Evolutionary conservation across 352 stramenopile genomes (phyloP).

Genomic region (Pythium periplocum): DNA sequence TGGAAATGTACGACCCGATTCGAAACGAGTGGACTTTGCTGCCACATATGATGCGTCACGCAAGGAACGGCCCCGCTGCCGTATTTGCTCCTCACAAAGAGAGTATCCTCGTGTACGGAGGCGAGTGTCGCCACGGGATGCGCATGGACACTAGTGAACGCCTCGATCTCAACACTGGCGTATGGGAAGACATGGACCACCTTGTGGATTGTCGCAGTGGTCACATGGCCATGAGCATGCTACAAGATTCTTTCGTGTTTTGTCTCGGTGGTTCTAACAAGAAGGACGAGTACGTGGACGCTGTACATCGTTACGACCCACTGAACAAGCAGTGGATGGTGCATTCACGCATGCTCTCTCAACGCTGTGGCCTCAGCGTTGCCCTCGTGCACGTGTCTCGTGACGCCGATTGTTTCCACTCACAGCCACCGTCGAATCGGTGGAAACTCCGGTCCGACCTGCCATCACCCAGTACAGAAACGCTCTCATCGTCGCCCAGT

Average conservation of each 20-base stretch:
- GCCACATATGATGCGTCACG: slow-evolving; percentile 39
- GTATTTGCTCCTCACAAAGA: slow-evolving; percentile 41
- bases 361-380: slow-evolving; percentile 62
- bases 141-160: slow-evolving; percentile 60
- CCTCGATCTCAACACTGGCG: slow-evolving; percentile 30
- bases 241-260: slow-evolving; percentile 67
- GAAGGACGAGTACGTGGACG: slow-evolving; percentile 68
- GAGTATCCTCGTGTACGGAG: slow-evolving; percentile 57
- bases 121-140: slow-evolving; percentile 56
- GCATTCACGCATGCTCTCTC: slow-evolving; percentile 52
- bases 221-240: slow-evolving; percentile 51
- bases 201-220: slow-evolving; percentile 65
- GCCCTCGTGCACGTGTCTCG: slow-evolving; percentile 35
- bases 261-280: slow-evolving; percentile 70
- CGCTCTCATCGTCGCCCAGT: slow-evolving; percentile 1
- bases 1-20: slow-evolving; percentile 53
- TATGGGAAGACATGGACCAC: slow-evolving; percentile 44
- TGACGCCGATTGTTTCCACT: slow-evolving; percentile 34
- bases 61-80: slow-evolving; percentile 55
- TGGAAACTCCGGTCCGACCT: slow-evolving; percentile 1
- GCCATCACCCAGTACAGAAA: neutral
- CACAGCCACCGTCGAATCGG: no score
- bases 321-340: slow-evolving; percentile 56
- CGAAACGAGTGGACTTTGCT: slow-evolving; percentile 40
- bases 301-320: slow-evolving; percentile 60